phyloP scores from a whole-genome alignment of 139 green algal genomes.

The Chlorella sorokiniana region DNA sequence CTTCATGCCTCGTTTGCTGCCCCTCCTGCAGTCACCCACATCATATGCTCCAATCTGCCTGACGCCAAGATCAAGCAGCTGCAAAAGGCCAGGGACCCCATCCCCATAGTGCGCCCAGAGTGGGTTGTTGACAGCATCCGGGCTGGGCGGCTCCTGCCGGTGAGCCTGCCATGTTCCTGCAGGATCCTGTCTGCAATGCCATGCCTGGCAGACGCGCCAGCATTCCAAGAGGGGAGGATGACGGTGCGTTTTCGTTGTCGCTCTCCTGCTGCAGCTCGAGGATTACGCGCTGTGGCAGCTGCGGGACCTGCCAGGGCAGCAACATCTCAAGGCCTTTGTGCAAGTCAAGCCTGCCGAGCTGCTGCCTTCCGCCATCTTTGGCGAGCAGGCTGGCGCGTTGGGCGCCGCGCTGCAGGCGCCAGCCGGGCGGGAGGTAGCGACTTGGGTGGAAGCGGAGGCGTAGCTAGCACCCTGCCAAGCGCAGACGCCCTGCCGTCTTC shows the following conservation, averaged over 20 bases:
- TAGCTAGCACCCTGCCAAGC: too few relatives aligned
- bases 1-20: not conserved
- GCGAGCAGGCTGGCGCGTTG: not conserved
- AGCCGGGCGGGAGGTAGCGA: not conserved
- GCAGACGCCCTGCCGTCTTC: too few relatives aligned
- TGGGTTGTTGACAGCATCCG: slow-evolving; percentile 79
- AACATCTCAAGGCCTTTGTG: slow-evolving; percentile 22
- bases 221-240: not conserved
- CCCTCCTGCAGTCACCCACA: slow-evolving; percentile 82
- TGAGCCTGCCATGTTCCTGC: not conserved
- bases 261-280: slow-evolving; percentile 32
- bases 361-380: not conserved
- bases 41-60: slow-evolving; percentile 90
- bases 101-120: slow-evolving; percentile 75
- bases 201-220: not conserved
- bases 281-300: slow-evolving; percentile 48
- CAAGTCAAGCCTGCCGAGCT: not conserved
- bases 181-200: not conserved
- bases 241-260: not conserved
- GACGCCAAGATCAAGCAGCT: slow-evolving; percentile 82
- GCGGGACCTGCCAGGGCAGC: slow-evolving; percentile 56
- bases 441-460: too few relatives aligned
- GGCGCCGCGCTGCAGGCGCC: not conserved
- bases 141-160: slow-evolving; percentile 63
- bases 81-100: slow-evolving; percentile 51